phyloP scores from a whole-genome alignment of 352 stramenopile species.

The Phytophthora tentaculata region DNA sequence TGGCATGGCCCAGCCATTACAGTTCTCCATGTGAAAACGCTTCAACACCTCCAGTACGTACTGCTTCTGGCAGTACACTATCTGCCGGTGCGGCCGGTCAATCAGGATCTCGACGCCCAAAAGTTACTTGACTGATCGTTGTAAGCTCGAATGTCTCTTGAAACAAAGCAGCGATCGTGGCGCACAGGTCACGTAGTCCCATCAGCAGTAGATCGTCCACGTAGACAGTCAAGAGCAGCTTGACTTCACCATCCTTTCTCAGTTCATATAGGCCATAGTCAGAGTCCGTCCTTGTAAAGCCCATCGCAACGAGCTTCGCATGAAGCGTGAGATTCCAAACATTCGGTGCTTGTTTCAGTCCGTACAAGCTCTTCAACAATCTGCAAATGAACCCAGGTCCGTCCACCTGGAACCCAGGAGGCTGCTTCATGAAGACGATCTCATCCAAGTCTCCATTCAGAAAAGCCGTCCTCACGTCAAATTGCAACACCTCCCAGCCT shows the following conservation, averaged over 20 bases:
- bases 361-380: neutral
- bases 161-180: neutral
- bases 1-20: no score
- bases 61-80: no score
- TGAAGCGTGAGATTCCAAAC: no score
- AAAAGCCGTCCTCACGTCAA: neutral
- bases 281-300: no score
- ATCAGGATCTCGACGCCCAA: neutral
- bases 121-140: neutral
- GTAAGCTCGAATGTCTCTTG: no score
- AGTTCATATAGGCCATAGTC: neutral
- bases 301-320: no score
- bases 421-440: neutral
- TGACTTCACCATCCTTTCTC: no score
- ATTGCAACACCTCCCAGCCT: no score
- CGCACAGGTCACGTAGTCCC: neutral
- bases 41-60: no score
- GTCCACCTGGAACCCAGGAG: neutral
- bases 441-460: neutral
- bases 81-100: neutral
- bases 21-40: no score
- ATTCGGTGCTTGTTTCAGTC: neutral
- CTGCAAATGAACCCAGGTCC: neutral
- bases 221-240: neutral
- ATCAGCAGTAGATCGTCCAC: neutral